Evolutionary conservation across 495 filamentous ascomycete species (phyloP).

Genomic region (Lophium mytilinum): DNA sequence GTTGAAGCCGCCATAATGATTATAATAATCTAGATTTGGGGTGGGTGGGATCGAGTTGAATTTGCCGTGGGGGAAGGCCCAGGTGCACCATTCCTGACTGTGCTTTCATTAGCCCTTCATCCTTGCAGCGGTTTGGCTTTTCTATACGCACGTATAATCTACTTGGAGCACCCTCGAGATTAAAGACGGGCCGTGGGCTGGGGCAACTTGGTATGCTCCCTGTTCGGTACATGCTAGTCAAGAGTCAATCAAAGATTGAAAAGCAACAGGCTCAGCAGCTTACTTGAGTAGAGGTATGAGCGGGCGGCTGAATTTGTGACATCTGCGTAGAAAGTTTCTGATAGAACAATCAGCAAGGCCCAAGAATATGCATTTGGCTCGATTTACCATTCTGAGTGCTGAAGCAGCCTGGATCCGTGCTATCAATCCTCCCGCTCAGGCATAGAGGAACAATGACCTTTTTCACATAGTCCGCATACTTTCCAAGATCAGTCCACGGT

Average conservation of each 20-base stretch:
- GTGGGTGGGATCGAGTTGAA: constrained; percentile 37
- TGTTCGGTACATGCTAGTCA: constrained; percentile 39
- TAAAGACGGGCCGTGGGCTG: constrained; percentile 34
- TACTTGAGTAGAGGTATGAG: constrained; percentile 39
- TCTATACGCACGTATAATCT: constrained; percentile 42
- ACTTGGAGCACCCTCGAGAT: constrained; percentile 39
- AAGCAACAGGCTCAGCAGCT: neutral
- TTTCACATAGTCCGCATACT: constrained; percentile 43
- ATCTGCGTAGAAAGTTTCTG: constrained; percentile 33
- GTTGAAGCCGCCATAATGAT: constrained; percentile 39
- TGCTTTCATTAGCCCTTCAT: neutral
- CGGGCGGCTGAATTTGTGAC: constrained; percentile 30
- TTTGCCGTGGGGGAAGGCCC: constrained; percentile 40
- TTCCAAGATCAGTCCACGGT: constrained; percentile 42
- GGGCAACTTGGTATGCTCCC: constrained; percentile 42
- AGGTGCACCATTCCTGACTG: constrained; percentile 44
- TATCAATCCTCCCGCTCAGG: constrained; percentile 35
- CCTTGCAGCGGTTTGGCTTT: neutral
- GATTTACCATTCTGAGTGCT: constrained; percentile 34
- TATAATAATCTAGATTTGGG: constrained; percentile 34
- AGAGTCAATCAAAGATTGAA: neutral
- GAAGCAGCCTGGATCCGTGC: constrained; percentile 34
- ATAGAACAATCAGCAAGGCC: neutral
- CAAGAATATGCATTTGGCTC: neutral
- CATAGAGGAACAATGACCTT: constrained; percentile 36